Conservation (phyloP, 2,329 filamentous ascomycete genomes). For the Conoideocrella luteorostrata region DNA sequence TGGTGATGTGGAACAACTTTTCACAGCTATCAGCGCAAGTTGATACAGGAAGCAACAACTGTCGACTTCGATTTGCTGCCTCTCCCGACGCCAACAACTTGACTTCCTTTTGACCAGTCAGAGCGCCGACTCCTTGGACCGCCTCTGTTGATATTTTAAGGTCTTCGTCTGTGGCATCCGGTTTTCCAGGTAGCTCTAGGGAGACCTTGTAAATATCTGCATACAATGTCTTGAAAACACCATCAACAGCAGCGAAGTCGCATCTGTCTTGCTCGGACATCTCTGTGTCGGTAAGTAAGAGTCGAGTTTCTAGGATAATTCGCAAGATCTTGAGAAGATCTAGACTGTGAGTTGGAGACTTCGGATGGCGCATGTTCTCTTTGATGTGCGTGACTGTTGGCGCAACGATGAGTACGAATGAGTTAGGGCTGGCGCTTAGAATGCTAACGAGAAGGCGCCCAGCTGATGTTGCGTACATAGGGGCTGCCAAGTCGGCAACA, state of each 20-base stretch:
- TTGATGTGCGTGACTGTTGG: conserved; percentile 43
- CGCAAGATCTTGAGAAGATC: conserved; percentile 46
- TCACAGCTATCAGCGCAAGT: conserved; percentile 33
- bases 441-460: conserved; percentile 47
- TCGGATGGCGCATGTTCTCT: conserved; percentile 43
- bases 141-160: conserved; percentile 36
- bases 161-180: conserved; percentile 28
- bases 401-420: conserved; percentile 42
- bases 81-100: neutral
- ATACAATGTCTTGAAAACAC: conserved; percentile 35
- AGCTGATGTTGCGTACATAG: conserved; percentile 45
- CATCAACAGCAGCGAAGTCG: conserved; percentile 29
- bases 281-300: conserved; percentile 28
- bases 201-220: conserved; percentile 35
- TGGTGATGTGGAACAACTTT: conserved; percentile 24
- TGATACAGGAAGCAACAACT: conserved; percentile 26
- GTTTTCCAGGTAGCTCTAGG: conserved; percentile 24
- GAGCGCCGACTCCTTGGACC: conserved; percentile 38
- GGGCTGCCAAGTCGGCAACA: conserved; percentile 45
- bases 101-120: conserved; percentile 32
- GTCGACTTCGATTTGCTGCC: conserved; percentile 4
- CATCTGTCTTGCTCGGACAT: conserved; percentile 29
- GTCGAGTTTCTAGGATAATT: conserved; percentile 41
- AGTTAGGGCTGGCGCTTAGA: conserved; percentile 38
- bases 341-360: conserved; percentile 43